Percentiles rank a stretch among this genome's conserved stretches.
Conservation (phyloP, 331 rosid species). For the Malus hybrid region DNA sequence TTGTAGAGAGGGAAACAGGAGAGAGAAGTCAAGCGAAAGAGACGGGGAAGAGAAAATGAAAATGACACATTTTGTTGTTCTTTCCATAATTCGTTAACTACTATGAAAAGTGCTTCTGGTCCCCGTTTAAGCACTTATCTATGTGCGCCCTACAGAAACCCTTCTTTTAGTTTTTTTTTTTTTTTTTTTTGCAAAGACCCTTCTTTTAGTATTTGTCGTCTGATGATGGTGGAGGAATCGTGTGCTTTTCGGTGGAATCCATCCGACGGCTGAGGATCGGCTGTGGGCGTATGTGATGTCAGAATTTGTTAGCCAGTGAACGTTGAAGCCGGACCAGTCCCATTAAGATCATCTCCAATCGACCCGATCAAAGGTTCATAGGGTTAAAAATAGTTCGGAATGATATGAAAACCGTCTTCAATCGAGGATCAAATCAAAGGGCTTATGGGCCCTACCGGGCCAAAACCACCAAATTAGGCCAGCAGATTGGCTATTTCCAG, state of each 20-base stretch:
- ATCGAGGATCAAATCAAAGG: fast-evolving
- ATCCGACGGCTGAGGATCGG: neutral
- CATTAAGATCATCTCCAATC: neutral
- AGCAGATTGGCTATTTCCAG: too few species aligned
- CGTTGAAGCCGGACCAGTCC: neutral
- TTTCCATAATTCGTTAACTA: neutral
- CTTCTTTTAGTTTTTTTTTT: neutral
- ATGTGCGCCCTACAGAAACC: neutral
- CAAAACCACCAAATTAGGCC: too few species aligned
- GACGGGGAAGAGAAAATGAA: neutral
- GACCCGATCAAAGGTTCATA: too few species aligned
- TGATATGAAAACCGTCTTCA: too few species aligned
- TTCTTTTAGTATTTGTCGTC: too few species aligned
- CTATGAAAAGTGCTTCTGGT: neutral
- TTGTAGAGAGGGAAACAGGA: neutral
- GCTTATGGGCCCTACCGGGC: too few species aligned
- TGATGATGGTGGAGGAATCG: too few species aligned
- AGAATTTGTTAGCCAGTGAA: neutral
- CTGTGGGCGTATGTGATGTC: neutral
- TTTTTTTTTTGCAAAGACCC: too few species aligned
- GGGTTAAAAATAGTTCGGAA: too few species aligned
- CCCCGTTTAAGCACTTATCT: neutral
- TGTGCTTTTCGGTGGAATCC: neutral
- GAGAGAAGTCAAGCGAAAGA: conserved; percentile 7
- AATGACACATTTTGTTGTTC: neutral